Evolutionary conservation across 164 flowering plant species (phyloP).

Genomic region (Cinnamomum micranthum): DNA sequence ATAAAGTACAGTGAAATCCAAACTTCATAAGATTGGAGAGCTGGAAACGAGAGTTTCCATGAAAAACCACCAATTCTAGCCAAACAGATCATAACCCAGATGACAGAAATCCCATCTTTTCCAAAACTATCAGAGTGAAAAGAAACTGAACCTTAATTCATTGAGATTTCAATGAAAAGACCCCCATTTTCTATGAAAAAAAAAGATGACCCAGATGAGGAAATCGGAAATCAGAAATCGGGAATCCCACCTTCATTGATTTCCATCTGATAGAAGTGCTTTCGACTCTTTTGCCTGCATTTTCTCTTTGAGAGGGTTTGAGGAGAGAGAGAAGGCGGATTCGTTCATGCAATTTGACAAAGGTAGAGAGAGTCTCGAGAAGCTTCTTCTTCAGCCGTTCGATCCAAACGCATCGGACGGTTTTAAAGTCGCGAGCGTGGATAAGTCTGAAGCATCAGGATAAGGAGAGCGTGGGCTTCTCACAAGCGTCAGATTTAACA

Average conservation of each 20-base stretch:
- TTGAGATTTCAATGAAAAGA: not conserved
- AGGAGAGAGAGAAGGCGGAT: constrained; percentile 10
- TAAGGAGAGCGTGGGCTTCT: constrained; percentile 45
- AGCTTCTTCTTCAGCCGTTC: constrained; percentile 25
- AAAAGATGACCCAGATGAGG: constrained; percentile 1
- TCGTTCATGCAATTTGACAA: constrained; percentile 29
- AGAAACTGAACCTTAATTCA: not conserved
- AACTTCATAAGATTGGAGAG: not conserved
- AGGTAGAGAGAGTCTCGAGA: constrained; percentile 24
- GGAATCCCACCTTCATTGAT: constrained; percentile 67
- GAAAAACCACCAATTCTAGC: not conserved
- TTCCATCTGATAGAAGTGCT: constrained; percentile 67
- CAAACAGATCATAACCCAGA: no score
- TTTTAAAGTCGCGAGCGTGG: constrained; percentile 39
- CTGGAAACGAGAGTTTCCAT: not conserved
- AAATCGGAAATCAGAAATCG: not conserved
- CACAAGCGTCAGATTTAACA: constrained; percentile 30
- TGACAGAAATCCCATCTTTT: not conserved
- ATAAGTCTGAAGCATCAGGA: constrained; percentile 32
- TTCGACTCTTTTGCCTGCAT: constrained; percentile 80
- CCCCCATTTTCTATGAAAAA: not conserved
- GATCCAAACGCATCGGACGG: constrained; percentile 42
- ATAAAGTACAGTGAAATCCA: not conserved
- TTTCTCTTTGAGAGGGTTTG: constrained; percentile 1
- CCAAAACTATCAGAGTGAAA: not conserved